Evolutionary conservation across 306 rosid genomes (phyloP), one percentile per base, ranked within the genome.

Genomic region (Amphicarpaea edgeworthii): DNA sequence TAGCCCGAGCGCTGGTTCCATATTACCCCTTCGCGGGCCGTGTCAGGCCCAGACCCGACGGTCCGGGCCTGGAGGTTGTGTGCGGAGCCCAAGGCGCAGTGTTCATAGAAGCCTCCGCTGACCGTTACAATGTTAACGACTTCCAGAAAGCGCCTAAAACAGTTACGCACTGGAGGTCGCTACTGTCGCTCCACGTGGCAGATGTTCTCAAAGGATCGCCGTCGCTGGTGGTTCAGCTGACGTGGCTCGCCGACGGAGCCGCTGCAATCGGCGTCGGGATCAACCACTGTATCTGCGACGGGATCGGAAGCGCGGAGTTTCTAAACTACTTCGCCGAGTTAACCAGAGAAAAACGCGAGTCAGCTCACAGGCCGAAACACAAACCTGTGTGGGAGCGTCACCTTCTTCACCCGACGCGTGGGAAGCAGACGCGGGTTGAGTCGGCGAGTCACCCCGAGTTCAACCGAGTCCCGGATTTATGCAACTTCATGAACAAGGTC

Each of bases 261-360:
- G 64, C 64, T 10, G 38, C 64, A 0, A 2, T 58, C 17, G 64
- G 40, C 19, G 10, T 58, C 19, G 64, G 64, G 0, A 58, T 58
- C 10, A 58, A 58, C 11, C 64, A 58, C 38, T 58, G 64, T 40
- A 1, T 58, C 19, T 58, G 40, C 40, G 64, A 58, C 64, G 64
- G 64, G 10, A 58, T 58, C 19, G 64, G 64, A 2, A 58, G 64
- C 38, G 64, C 40, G 17, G 64, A 58, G 64, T 58, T 58, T 58
- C 64, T 58, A 28, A 58, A 58, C 64, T 3, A 58, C 19, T 58
- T 58, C 64, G 64, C 64, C 2, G 64, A 58, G 38, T 12, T 58
- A 2, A 40, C 64, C 1, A 58, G 14, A 38, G 62, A 23, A 2
- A 55, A 11, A 54, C 60, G 3, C 7, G 63, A 38, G 42, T 38